Percentiles rank a stretch among this genome's conserved stretches.
phyloP scores from a whole-genome alignment of 75 land plant genomes.

The Isoetes taiwanensis region DNA sequence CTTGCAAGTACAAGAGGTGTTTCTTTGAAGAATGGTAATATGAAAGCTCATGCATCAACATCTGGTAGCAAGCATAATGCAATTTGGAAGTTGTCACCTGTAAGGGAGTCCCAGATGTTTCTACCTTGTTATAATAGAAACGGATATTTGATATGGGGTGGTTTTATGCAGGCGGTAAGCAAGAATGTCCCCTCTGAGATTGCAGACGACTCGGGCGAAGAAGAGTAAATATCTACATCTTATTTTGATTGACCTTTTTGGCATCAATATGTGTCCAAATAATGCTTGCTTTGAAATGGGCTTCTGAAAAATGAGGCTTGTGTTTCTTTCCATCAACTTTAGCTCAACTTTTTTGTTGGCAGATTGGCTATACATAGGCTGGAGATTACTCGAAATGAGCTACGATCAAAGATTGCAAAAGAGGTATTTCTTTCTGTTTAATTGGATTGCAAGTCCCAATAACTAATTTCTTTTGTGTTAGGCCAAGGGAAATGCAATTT shows the following conservation, averaged over 20 bases:
- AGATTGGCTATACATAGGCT: slow-evolving; percentile 95
- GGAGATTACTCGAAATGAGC: slow-evolving; percentile 82
- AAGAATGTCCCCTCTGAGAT: slow-evolving; percentile 57
- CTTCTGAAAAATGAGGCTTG: background rate
- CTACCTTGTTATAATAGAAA: background rate
- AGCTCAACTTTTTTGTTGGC: background rate
- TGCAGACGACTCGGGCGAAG: slow-evolving; percentile 80
- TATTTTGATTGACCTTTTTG: background rate
- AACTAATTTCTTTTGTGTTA: slow-evolving; percentile 11
- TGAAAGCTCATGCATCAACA: slow-evolving; percentile 27
- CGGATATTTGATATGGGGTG: slow-evolving; percentile 8
- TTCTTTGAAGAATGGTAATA: slow-evolving; percentile 9
- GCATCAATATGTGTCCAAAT: background rate
- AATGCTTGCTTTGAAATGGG: background rate
- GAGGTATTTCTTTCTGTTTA: slow-evolving; percentile 40
- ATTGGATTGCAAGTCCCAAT: background rate
- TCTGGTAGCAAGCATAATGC: slow-evolving; percentile 39
- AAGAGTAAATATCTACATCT: slow-evolving; percentile 58
- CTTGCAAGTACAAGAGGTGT: background rate
- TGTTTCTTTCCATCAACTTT: background rate
- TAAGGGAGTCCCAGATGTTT: slow-evolving; percentile 17
- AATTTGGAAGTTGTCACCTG: slow-evolving; percentile 50
- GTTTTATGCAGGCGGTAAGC: slow-evolving; percentile 36
- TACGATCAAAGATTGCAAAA: slow-evolving; percentile 79
- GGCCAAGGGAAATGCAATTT: slow-evolving; percentile 93